Evolutionary conservation across 176 grass and related monocot genomes (phyloP), one percentile per base, ranked within the genome.

Genomic region (Poa annua): DNA sequence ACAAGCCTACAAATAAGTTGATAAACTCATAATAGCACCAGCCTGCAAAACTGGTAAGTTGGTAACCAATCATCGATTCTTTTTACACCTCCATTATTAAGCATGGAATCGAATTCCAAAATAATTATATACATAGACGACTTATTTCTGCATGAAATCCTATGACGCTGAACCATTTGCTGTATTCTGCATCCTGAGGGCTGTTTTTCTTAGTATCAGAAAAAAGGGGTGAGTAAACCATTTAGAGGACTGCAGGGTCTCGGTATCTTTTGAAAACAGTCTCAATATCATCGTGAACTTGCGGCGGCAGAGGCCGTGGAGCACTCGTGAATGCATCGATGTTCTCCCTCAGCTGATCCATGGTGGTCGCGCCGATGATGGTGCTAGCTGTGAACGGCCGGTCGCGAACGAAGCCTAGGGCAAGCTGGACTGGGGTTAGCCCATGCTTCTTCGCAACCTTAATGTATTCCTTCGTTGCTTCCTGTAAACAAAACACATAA

Each of bases 301-400:
- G 79, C 0, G 85, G 56, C 32, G 90, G 84, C 32, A 94, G 70
- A 32, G 95, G 95, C 20, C 90, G 80, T 55, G 90, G 85, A 34
- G 90, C 76, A 7, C 81, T 82, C 4, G 51, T 85, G 82, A 97
- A 97, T 0, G 85, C 90, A 35, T 88, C 57, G 0, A 94, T 92
- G 66, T 97, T 89, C 79, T 94, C 95, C 83, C 84, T 92, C 47
- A 97, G 77, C 71, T 94, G 95, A 55, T 91, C 88, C 78, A 97
- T 74, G 74, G 75, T 91, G 22, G 95, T 97, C 21, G 92, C 88
- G 48, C 95, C 95, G 38, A 97, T 94, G 80, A 97, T 94, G 42
- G 95, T 83, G 79, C 95, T 97, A n/a, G 88, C 76, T 35, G 77
- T 91, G 84, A 97, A 97, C 2, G 90, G 90, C 21, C 79, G 81